A percentile compares a stretch with the other conserved stretches of the same genome.
Evolutionary conservation across 2,329 filamentous ascomycete genomes (phyloP).

Genomic region (Botrytis tulipae): DNA sequence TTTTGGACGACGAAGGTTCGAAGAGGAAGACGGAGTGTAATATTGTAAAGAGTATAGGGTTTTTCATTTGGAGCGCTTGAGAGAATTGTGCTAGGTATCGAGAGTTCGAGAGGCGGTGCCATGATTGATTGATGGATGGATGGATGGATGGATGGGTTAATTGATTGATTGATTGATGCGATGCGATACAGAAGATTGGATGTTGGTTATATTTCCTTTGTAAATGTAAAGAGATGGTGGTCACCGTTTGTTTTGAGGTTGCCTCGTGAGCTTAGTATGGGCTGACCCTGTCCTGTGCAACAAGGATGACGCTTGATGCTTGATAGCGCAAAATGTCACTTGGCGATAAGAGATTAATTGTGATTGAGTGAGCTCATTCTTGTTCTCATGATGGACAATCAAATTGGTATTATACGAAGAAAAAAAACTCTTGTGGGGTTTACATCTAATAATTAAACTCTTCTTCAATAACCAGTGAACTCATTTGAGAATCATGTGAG

Average conservation of each 20-base stretch:
- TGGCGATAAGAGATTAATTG: slow-evolving; percentile 17
- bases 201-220: slow-evolving; percentile 10
- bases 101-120: slow-evolving; percentile 65
- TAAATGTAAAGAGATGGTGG: background rate
- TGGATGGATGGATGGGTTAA: background rate
- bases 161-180: background rate
- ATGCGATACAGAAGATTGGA: background rate
- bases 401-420: slow-evolving; percentile 16
- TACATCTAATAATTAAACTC: slow-evolving; percentile 18
- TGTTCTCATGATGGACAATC: slow-evolving; percentile 8
- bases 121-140: slow-evolving; percentile 41
- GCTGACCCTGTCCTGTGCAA: background rate
- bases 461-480: slow-evolving; percentile 10
- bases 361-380: background rate
- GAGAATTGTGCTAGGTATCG: slow-evolving; percentile 64
- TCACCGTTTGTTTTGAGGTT: slow-evolving; percentile 15
- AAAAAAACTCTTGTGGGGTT: background rate
- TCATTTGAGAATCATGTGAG: slow-evolving; percentile 16
- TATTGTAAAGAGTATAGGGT: slow-evolving; percentile 73
- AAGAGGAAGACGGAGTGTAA: slow-evolving; percentile 72
- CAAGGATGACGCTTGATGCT: slow-evolving; percentile 17
- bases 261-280: background rate
- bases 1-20: slow-evolving; percentile 74
- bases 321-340: slow-evolving; percentile 16
- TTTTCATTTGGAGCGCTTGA: slow-evolving; percentile 50